Percentiles rank a stretch among this genome's conserved stretches.
Conservation (phyloP, 768 basidiomycete genomes). For the Pleurotus tuber-regium region DNA sequence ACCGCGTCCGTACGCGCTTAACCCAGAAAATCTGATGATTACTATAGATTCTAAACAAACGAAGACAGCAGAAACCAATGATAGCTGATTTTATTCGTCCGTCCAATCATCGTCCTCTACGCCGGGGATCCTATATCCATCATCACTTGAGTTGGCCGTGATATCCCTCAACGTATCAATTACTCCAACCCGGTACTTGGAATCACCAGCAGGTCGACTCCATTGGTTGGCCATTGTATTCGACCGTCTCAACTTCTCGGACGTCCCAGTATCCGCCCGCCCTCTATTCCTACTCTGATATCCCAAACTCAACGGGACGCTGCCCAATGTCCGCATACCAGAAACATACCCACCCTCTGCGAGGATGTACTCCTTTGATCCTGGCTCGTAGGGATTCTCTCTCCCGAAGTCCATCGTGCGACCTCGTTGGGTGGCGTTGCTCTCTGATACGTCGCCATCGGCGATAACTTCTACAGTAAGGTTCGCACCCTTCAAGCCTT, state of each 20-base stretch:
- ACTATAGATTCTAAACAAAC: not conserved
- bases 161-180: slow-evolving; percentile 4
- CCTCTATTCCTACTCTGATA: not conserved
- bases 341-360: not conserved
- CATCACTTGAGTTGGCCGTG: not conserved
- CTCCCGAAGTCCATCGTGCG: slow-evolving; percentile 23
- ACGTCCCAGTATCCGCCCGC: not conserved
- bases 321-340: not conserved
- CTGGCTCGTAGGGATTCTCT: slow-evolving; percentile 47
- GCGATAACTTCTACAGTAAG: slow-evolving; percentile 29
- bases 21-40: not conserved
- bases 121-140: slow-evolving; percentile 1
- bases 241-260: slow-evolving; percentile 4
- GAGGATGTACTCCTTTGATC: slow-evolving; percentile 43
- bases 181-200: not conserved
- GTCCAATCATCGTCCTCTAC: slow-evolving; percentile 1
- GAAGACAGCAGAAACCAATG: not conserved
- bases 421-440: slow-evolving; percentile 10
- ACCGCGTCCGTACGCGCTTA: slow-evolving; percentile 1
- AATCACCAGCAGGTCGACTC: not conserved
- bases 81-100: not conserved
- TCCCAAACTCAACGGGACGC: not conserved
- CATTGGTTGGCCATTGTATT: not conserved
- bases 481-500: slow-evolving; percentile 35
- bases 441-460: slow-evolving; percentile 18